phyloP scores from a whole-genome alignment of 2,329 filamentous ascomycete genomes.

The Phyllosticta capitalensis region DNA sequence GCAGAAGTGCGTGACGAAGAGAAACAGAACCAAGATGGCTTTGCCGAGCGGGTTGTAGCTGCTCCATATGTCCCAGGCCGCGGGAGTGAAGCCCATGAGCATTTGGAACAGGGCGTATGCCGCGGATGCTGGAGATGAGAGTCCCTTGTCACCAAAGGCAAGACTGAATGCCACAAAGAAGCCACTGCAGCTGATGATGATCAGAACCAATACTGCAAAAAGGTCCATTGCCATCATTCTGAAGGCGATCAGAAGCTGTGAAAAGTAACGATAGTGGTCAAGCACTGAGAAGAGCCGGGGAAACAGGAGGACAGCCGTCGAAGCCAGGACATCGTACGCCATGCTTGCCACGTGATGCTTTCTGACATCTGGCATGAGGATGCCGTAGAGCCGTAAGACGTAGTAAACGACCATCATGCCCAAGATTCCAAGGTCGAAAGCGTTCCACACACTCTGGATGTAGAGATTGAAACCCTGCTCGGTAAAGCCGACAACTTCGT shows the following conservation, averaged over 20 bases:
- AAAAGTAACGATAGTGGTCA: constrained; percentile 94
- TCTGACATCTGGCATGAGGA: constrained; percentile 65
- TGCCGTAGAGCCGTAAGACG: constrained; percentile 77
- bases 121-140: constrained; percentile 57
- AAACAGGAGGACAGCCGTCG: constrained; percentile 80
- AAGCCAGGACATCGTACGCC: constrained; percentile 89
- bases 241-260: constrained; percentile 86
- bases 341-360: constrained; percentile 64
- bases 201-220: constrained; percentile 72
- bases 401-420: constrained; percentile 82
- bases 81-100: constrained; percentile 89
- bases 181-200: constrained; percentile 80
- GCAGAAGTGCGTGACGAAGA: constrained; percentile 92
- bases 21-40: constrained; percentile 65
- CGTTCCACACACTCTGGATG: constrained; percentile 96
- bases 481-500: constrained; percentile 91
- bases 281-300: constrained; percentile 86
- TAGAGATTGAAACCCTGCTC: constrained; percentile 95
- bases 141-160: constrained; percentile 60
- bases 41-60: constrained; percentile 72
- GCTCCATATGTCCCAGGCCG: constrained; percentile 85
- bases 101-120: constrained; percentile 90
- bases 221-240: constrained; percentile 88
- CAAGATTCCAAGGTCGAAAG: constrained; percentile 85
- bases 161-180: constrained; percentile 93